Evolutionary conservation across 2,329 filamentous ascomycete species (phyloP).

Genomic region (Ophiostoma pallidulum): DNA sequence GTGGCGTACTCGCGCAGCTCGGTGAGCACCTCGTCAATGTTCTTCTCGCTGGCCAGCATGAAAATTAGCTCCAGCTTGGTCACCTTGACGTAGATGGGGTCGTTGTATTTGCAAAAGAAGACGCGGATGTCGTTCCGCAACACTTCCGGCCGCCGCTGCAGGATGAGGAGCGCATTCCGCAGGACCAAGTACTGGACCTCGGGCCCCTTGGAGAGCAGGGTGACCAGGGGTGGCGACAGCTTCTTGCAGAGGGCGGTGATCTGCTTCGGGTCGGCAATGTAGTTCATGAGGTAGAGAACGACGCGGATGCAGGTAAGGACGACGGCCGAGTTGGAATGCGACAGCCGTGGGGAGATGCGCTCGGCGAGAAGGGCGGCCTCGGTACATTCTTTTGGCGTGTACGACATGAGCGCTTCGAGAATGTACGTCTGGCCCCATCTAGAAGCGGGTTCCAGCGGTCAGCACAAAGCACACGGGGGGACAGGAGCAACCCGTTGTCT

Average conservation of each 20-base stretch:
- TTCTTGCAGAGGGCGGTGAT: constrained; percentile 82
- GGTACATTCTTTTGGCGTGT: constrained; percentile 81
- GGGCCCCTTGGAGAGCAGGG: constrained; percentile 86
- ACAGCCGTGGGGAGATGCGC: constrained; percentile 87
- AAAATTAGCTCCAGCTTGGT: constrained; percentile 98
- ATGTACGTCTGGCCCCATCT: constrained; percentile 99
- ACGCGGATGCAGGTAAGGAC: constrained; percentile 94
- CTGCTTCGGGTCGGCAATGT: constrained; percentile 85
- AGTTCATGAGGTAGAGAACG: constrained; percentile 97
- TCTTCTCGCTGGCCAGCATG: constrained; percentile 92
- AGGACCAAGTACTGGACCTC: constrained; percentile 98
- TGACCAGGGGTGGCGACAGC: constrained; percentile 88
- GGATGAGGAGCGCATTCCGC: constrained; percentile 83
- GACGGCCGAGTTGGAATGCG: constrained; percentile 93
- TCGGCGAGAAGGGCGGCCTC: constrained; percentile 88
- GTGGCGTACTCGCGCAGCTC: constrained; percentile 95
- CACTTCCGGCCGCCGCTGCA: constrained; percentile 88
- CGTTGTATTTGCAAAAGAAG: constrained; percentile 99
- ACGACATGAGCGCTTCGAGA: constrained; percentile 93
- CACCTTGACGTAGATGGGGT: constrained; percentile 98
- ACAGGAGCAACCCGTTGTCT: too few species aligned
- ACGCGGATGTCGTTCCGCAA: constrained; percentile 93
- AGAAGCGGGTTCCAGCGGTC: constrained; percentile 15
- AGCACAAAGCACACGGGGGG: too few species aligned
- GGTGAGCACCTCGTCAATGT: constrained; percentile 90